phyloP scores from a whole-genome alignment of 148 eudicot species.

The Camellia granthamiana region DNA sequence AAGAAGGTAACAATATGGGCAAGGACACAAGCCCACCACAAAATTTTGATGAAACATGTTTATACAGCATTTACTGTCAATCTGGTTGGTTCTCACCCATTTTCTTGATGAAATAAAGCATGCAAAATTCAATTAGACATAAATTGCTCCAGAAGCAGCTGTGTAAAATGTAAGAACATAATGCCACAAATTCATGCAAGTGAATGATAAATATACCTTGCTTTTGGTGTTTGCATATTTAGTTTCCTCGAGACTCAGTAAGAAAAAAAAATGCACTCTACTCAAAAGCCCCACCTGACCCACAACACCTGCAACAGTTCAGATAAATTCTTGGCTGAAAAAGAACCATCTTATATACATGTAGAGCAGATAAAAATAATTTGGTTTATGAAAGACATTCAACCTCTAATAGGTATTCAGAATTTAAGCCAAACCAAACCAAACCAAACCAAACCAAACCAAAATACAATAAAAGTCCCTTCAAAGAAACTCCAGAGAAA shows the following conservation, averaged over 20 bases:
- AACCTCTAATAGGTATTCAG: constrained; percentile 26
- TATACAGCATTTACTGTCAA: not conserved
- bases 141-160: not conserved
- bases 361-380: constrained; percentile 25
- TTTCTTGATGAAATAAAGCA: not conserved
- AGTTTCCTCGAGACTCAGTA: constrained; percentile 26
- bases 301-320: constrained; percentile 32
- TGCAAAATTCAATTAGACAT: constrained; percentile 1
- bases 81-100: constrained; percentile 6
- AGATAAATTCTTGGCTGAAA: constrained; percentile 25
- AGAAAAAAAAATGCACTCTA: constrained; percentile 15
- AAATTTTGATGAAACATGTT: not conserved
- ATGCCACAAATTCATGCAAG: not conserved
- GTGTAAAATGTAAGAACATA: not conserved
- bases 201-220: constrained; percentile 44
- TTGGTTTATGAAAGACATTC: constrained; percentile 14
- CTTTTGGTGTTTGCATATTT: constrained; percentile 74
- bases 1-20: not conserved
- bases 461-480: constrained; percentile 50
- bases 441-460: too few relatives aligned
- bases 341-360: constrained; percentile 20
- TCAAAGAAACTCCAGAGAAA: constrained; percentile 67
- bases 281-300: constrained; percentile 38
- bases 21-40: not conserved
- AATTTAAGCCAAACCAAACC: constrained; percentile 24